A percentile compares a stretch with the other conserved stretches of the same genome.
Conservation (phyloP, 2,329 filamentous ascomycete species). For the Claviceps digitariae region DNA sequence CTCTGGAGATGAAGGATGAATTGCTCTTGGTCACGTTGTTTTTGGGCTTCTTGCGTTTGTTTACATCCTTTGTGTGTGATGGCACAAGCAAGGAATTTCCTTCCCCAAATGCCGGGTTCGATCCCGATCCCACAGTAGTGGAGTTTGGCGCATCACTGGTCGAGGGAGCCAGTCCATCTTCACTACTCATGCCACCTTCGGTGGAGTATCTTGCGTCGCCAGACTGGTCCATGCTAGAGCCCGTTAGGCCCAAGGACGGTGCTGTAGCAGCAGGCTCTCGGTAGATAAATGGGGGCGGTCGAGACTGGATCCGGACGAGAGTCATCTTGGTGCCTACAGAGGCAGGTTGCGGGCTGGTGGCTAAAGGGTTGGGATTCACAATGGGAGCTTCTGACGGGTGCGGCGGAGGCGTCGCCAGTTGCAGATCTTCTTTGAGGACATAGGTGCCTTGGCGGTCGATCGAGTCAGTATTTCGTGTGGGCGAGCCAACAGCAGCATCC, state of each 20-base stretch:
- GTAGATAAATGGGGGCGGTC: slow-evolving; percentile 41
- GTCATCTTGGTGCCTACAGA: slow-evolving; percentile 76
- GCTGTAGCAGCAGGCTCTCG: slow-evolving; percentile 38
- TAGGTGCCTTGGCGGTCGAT: slow-evolving; percentile 57
- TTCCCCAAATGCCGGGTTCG: slow-evolving; percentile 66
- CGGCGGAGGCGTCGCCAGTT: slow-evolving; percentile 84
- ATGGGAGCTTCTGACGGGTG: slow-evolving; percentile 88
- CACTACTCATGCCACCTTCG: slow-evolving; percentile 45
- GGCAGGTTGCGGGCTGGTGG: slow-evolving; percentile 72
- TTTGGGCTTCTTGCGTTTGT: slow-evolving; percentile 85
- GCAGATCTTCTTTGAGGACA: slow-evolving; percentile 76
- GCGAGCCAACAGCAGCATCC: neutral
- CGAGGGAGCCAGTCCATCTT: slow-evolving; percentile 39
- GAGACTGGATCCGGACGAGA: slow-evolving; percentile 56
- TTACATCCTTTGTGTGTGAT: slow-evolving; percentile 52
- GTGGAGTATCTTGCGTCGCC: slow-evolving; percentile 46
- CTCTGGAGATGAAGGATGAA: slow-evolving; percentile 94
- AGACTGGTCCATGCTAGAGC: slow-evolving; percentile 45
- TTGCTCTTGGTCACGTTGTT: slow-evolving; percentile 98
- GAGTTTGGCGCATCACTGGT: slow-evolving; percentile 34
- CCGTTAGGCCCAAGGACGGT: slow-evolving; percentile 27
- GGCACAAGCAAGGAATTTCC: slow-evolving; percentile 62
- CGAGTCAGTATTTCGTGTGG: slow-evolving; percentile 5
- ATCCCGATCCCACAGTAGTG: slow-evolving; percentile 28
- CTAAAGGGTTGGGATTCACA: slow-evolving; percentile 78